Base-by-base conservation (phyloP, 306 rosid species). In the Cotoneaster glaucophyllus region DNA sequence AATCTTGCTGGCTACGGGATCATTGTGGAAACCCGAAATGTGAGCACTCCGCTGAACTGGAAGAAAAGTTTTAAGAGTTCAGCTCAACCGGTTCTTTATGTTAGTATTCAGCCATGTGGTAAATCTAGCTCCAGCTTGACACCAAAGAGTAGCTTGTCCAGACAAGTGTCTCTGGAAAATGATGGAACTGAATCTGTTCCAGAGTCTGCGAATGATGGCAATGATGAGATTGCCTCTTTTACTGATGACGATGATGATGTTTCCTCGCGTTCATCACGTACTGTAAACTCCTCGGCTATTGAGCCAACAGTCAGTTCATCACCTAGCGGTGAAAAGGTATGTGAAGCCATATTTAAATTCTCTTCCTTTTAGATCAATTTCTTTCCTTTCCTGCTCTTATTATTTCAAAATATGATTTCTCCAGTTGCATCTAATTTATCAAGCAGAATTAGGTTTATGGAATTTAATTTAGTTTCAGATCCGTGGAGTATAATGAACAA, bases 1-100 rank as follows among this genome's bases (percentile, higher is more conserved):
- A 89, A 93, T 77, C 82, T 93, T 81, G 96, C 93, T 25, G 96
- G 90, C n/a, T 90, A 77, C 58, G 96, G 88, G 64, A 74, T 70
- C 52, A 44, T 86, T 64, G 84, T 73, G 82, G 96, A 89, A 71
- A 48, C 84, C 28, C 61, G 71, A 63, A 71, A 83, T 65, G 66
- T 87, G 37, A 74, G 78, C 63, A 67, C 84, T 82, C 79, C 71
- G 8, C 39, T 93, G 78, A 87, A 81, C 85, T 87, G 78, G 83
- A 93, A 93, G 88, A 91, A 65, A 83, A 85, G 86, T 82, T 83
- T 58, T 74, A 90, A 81, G 77, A 80, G 50, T 76, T 83, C 91
- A 4, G 77, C 75, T 3, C 94, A 83, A 21, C 91, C 98, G 0
- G 70, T 81, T 74, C 86, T 93, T 68, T 85, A 82, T 81, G 65